Base-by-base conservation (phyloP, 1,139 yeast genomes). In the Geotrichum reessii region DNA sequence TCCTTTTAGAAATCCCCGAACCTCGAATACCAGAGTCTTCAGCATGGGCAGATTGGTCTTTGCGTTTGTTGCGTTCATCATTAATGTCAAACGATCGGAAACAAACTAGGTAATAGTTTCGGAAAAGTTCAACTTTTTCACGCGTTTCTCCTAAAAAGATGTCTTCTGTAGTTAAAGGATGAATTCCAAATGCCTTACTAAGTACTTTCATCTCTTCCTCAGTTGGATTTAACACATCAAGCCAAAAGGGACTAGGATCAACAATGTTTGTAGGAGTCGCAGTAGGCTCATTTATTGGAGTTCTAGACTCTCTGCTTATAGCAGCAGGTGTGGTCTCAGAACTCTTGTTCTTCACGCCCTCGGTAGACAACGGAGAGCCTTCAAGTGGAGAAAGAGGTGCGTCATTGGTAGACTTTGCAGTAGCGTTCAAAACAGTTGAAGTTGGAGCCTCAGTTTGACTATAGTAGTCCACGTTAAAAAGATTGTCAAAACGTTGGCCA, bases 161-260 rank as follows among this genome's bases (percentile, higher is more conserved):
- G 75, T 93, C 99, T 70, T 93, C 99, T 0, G 97, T 87, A 0
- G 99, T 93, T 69, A 92, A 80, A 0, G 98, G 98, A 72, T 92
- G 98, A 63, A 92, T 90, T 0, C 96, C 96, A 73, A 93, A 93
- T 0, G 97, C 87, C 67, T 91, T 90, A 25, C 96, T 84, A n/a
- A 93, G 68, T 0, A 88, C 92, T 69, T 89, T 90, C 96, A 93
- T 91, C 71, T 93, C 99, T 63, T 87, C 95, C 67, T 92, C 98
- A 0, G 96, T 87, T 2, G 99, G 99, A 67, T 91, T 87, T 58
- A 88, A 76, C 24, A 93, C 88, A 72, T 93, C 99, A 11, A 93
- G 78, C 98, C 99, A 93, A 69, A 88, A 89, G 4, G 96, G 95
- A 8, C 64, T 57, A 9, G 68, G 71, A 14, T 67, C 69, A 3